phyloP scores from a whole-genome alignment of 306 rosid species.

The Trichosanthes truncata region DNA sequence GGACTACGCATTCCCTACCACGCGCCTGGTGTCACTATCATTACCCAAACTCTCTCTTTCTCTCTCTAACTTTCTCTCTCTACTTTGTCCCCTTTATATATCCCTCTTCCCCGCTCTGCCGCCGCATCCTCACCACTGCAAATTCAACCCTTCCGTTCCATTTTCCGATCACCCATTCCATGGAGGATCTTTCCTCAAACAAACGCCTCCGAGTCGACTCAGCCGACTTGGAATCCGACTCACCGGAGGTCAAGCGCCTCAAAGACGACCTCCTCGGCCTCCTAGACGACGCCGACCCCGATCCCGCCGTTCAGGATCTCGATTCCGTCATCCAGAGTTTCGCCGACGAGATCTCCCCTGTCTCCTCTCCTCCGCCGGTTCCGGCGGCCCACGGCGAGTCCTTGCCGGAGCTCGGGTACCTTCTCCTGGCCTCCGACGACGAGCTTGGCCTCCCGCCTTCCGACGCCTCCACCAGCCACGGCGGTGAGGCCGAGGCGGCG shows the following conservation, averaged over 20 bases:
- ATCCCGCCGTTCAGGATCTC: constrained; percentile 7
- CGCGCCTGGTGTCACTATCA: constrained; percentile 72
- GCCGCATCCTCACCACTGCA: constrained; percentile 9
- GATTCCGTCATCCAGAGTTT: constrained; percentile 5
- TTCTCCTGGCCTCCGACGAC: constrained; percentile 69
- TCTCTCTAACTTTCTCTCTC: constrained; percentile 47
- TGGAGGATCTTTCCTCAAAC: constrained; percentile 27
- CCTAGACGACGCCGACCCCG: constrained; percentile 45
- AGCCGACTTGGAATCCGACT: constrained; percentile 17
- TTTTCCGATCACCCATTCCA: not conserved
- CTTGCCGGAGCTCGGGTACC: constrained; percentile 60
- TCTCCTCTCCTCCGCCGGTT: constrained; percentile 10
- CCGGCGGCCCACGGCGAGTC: constrained; percentile 47
- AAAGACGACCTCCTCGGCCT: constrained; percentile 54
- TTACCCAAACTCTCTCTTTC: constrained; percentile 17
- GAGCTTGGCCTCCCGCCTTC: constrained; percentile 84
- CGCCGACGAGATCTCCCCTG: constrained; percentile 7
- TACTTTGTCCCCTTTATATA: constrained; percentile 53
- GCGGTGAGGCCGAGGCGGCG: constrained; percentile 16
- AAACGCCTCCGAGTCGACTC: constrained; percentile 55
- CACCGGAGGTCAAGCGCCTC: constrained; percentile 46
- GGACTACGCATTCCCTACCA: constrained; percentile 47
- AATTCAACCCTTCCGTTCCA: not conserved
- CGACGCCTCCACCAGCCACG: constrained; percentile 6
- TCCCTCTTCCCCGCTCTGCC: constrained; percentile 14